Evolutionary conservation across 2,329 filamentous ascomycete species (phyloP).

Genomic region (Fulvia fulva): DNA sequence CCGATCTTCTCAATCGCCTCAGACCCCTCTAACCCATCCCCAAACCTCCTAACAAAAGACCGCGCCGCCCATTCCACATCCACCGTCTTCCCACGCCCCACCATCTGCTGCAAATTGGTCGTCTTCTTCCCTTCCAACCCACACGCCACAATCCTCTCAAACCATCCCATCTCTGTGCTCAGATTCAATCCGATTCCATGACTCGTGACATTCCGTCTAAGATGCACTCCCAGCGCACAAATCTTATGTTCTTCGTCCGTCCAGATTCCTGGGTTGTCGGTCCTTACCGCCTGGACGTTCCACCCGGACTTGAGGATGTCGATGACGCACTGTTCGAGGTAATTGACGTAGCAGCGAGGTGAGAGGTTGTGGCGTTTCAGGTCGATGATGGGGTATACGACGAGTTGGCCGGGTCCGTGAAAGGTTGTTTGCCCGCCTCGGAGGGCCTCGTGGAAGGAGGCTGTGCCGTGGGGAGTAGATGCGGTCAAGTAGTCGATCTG

Average conservation of each 20-base stretch:
- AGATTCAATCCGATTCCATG: conserved; percentile 82
- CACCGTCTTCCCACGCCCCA: conserved; percentile 42
- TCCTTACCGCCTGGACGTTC: conserved; percentile 60
- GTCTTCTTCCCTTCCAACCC: conserved; percentile 75
- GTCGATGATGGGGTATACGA: conserved; percentile 90
- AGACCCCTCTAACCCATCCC: conserved; percentile 26
- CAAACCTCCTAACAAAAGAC: conserved; percentile 41
- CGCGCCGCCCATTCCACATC: conserved; percentile 38
- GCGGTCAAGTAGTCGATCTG: conserved; percentile 44
- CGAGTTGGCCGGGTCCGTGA: conserved; percentile 88
- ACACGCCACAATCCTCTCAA: conserved; percentile 79
- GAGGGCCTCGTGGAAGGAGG: conserved; percentile 65
- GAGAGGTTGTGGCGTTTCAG: conserved; percentile 64
- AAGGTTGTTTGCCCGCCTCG: conserved; percentile 91
- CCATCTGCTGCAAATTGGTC: conserved; percentile 61
- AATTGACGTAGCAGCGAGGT: conserved; percentile 70
- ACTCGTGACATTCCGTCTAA: conserved; percentile 75
- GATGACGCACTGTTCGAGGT: conserved; percentile 74
- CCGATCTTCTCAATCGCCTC: conserved; percentile 20
- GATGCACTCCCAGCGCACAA: conserved; percentile 86
- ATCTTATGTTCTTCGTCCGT: conserved; percentile 62
- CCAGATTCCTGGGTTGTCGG: conserved; percentile 84
- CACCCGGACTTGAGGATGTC: conserved; percentile 55
- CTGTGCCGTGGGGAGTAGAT: conserved; percentile 38
- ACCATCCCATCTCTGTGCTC: conserved; percentile 60